Evolutionary conservation across 345 rosid genomes (phyloP), one percentile per base, ranked within the genome.

Genomic region (Schrenkiella parvula): DNA sequence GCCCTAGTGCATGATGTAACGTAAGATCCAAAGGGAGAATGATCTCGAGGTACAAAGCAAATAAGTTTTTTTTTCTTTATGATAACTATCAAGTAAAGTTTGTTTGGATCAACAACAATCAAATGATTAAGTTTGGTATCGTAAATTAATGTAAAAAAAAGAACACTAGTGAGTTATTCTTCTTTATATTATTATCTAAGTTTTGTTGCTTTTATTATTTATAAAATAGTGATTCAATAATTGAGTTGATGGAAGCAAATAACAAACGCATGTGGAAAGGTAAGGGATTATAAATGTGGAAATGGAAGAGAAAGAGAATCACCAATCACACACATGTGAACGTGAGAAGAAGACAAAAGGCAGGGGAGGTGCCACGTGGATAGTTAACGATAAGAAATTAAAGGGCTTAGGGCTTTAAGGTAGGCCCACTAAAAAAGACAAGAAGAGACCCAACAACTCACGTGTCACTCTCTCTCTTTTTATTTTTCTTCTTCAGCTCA

Each of bases 371-470:
- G 79, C 75, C 79, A 76, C 79, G 79, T 70, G 66, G 29, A 38
- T 0, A 15, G 4, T 61, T 22, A 42, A 14, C 42, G 74, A 68
- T 75, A 68, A 75, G 69, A 68, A 68, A 52, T 63, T 9, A 54
- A 62, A 61, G 58, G 50, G 57, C 38, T 44, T 14, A 22, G 10
- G 66, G 35, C 39, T 48, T 46, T 13, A 14, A 39, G 12, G 2
- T 2, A 53, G 74, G 74, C 42, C 74, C 63, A 54, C 50, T 43
- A 18, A 29, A 39, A 32, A 56, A 19, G 54, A 53, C 74, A 43
- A 68, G 42, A 68, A 59, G 64, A 51, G 47, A 67, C 73, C 73
- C 74, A 75, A 76, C 75, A 76, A 68, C 71, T 69, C 79, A 69
- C 75, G 75, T 76, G 79, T 63, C 68, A n/a, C 18, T 15, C 66